A percentile compares a stretch with the other conserved stretches of the same genome.
Evolutionary conservation across 2,329 filamentous ascomycete genomes (phyloP).

Genomic region (Fusarium sp.): DNA sequence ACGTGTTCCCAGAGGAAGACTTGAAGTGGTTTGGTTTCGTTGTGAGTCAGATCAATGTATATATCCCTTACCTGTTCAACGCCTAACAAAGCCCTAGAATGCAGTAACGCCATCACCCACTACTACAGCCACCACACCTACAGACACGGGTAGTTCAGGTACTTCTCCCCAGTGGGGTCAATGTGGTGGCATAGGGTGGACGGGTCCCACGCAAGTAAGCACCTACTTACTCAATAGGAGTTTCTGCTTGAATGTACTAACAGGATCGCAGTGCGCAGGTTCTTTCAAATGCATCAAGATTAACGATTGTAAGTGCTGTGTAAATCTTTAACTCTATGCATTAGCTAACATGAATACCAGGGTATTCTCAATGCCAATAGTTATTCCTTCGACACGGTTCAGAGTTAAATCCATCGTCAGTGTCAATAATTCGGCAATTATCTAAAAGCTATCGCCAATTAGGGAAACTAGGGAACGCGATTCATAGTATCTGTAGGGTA

Average conservation of each 20-base stretch:
- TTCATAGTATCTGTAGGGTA: not conserved
- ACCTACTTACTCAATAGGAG: too few relatives aligned
- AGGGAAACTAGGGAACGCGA: not conserved
- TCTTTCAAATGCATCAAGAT: conserved; percentile 21
- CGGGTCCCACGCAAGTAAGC: conserved; percentile 20
- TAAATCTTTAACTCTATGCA: fast-evolving
- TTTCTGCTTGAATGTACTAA: too few relatives aligned
- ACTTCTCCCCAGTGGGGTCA: conserved; percentile 32
- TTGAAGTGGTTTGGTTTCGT: conserved; percentile 33
- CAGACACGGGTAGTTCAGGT: conserved; percentile 8
- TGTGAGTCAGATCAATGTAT: not conserved
- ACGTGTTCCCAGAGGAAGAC: conserved; percentile 33
- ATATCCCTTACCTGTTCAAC: not conserved
- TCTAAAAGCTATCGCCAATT: not conserved
- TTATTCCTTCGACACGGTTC: not conserved
- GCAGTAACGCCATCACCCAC: conserved; percentile 4
- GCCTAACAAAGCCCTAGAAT: not conserved
- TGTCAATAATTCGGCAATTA: not conserved
- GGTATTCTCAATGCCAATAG: conserved; percentile 18
- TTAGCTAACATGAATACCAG: not conserved
- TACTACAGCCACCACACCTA: not conserved
- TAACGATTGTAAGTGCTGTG: conserved; percentile 22
- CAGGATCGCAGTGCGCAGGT: conserved; percentile 13
- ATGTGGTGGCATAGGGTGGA: conserved; percentile 28
- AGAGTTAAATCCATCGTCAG: not conserved